These are phyloP conservation scores for Monoraphidium neglectum DNA, from an alignment of 139 green algal genomes.

Conservation along the genomic window DNA sequence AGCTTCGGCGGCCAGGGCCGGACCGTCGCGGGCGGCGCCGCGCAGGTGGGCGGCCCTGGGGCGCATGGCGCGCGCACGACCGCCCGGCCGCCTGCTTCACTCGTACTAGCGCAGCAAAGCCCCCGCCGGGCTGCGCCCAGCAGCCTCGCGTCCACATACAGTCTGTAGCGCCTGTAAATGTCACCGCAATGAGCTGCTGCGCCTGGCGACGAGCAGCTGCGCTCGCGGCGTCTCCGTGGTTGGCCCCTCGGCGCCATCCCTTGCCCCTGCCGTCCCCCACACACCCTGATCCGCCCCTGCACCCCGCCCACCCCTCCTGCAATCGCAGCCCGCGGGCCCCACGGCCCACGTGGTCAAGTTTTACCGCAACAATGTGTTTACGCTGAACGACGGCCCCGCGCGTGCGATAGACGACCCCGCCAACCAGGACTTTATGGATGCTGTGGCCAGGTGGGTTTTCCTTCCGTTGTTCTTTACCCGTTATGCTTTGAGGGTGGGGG, in stretches of 20 bases:
- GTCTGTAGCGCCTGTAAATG: no score
- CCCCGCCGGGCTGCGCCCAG: no score
- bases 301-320: neutral
- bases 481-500: no score
- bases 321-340: neutral
- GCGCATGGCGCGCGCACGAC: neutral
- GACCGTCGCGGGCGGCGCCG: slow-evolving; percentile 64
- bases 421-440: slow-evolving; percentile 76
- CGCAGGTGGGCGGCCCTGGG: slow-evolving; percentile 15
- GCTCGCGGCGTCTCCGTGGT: no score
- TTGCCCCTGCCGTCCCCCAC: no score
- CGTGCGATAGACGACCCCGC: slow-evolving; percentile 64
- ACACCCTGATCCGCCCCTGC: neutral
- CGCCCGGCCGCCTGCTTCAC: no score
- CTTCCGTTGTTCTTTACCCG: neutral
- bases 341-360: slow-evolving; percentile 78
- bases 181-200: no score
- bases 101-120: no score
- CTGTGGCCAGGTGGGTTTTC: slow-evolving; percentile 33
- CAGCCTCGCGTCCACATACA: no score
- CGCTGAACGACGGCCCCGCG: slow-evolving; percentile 70
- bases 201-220: no score
- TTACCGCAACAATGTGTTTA: slow-evolving; percentile 84
- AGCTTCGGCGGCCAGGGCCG: slow-evolving; percentile 19
- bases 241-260: no score